Conservation (phyloP, 2,329 filamentous ascomycete species). For the Talaromyces sp. region DNA sequence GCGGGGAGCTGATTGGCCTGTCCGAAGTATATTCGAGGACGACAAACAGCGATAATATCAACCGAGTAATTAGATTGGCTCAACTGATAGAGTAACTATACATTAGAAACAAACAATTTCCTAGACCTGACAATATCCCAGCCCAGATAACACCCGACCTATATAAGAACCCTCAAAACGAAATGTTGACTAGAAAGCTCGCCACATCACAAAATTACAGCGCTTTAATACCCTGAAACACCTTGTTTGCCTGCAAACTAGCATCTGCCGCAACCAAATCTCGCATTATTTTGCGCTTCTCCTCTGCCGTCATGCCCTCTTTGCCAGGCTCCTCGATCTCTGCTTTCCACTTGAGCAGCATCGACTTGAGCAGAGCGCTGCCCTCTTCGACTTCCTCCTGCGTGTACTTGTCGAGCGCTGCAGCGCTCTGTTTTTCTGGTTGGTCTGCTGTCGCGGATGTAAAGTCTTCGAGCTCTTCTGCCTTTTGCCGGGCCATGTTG, state of each 20-base stretch:
- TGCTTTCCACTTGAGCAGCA: conserved; percentile 80
- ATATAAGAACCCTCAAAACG: not conserved
- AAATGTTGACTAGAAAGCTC: not conserved
- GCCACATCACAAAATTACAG: no score
- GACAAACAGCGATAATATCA: no score
- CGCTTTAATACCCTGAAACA: conserved; percentile 45
- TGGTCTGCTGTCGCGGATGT: conserved; percentile 31
- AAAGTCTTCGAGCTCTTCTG: conserved; percentile 96
- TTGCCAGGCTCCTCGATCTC: conserved; percentile 59
- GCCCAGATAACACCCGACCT: not conserved
- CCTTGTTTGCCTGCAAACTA: conserved; percentile 54
- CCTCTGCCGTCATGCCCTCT: conserved; percentile 57
- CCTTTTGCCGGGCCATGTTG: conserved; percentile 98
- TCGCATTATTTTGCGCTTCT: conserved; percentile 73
- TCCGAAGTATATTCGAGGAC: not conserved
- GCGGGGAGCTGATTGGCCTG: not conserved
- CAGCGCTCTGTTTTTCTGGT: conserved; percentile 39
- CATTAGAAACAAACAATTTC: not conserved
- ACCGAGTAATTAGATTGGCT: no score
- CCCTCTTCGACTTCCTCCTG: conserved; percentile 88
- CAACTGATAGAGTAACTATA: not conserved
- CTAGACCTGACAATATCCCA: not conserved
- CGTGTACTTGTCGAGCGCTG: conserved; percentile 49
- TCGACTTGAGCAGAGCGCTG: conserved; percentile 74
- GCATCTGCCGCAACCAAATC: conserved; percentile 72